Base-by-base conservation (phyloP, 2,329 filamentous ascomycete genomes). In the Alternaria metachromatica region DNA sequence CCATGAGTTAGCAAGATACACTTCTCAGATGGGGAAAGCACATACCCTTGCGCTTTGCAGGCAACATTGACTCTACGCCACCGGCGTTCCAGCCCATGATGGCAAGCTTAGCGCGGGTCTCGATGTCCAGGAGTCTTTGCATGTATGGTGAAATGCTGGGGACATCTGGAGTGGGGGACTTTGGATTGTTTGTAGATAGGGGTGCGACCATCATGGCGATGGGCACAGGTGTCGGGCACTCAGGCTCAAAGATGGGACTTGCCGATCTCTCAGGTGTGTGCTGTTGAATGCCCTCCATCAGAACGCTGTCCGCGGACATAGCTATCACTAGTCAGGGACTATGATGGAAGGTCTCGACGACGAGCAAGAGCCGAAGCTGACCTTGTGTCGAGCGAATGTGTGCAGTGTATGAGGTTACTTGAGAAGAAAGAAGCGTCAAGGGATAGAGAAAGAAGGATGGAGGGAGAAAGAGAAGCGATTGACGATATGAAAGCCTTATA, bases 21-120 rank as follows among this genome's bases (percentile, higher is more conserved):
- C 25, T 11, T 11, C 7, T 18, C 13, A 13, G 8, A 1, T 5
- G 3, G 13, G n/a, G 3, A 6, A 13, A 0, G 15, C 21, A 33
- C 28, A 12, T 58, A 62, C 63, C 33, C 44, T 54, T 62, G 12
- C 66, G 30, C 44, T 68, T 63, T 7, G 25, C 12, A 4, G 49
- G 41, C 11, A 55, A 6, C 1, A 6, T 21, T 5, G 50, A 58
- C 6, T 15, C 50, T 30, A 21, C 9, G 10, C 23, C 37, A 1
- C 43, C 28, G 3, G 30, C 6, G 28, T 37, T 56, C 55, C 55
- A 62, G 21, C 37, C 12, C 13, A 46, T 6, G 8, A 59, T 55
- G 4, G 49, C 49, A 30, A n/a, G 26, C 41, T 43, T 56, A 7
- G 55, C 41, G 7, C 4, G 2, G 6, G 46, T 11, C 21, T 56